A percentile compares a stretch with the other conserved stretches of the same genome.
Evolutionary conservation across 2,329 filamentous ascomycete genomes (phyloP).

Genomic region (Trichoderma atroviride): DNA sequence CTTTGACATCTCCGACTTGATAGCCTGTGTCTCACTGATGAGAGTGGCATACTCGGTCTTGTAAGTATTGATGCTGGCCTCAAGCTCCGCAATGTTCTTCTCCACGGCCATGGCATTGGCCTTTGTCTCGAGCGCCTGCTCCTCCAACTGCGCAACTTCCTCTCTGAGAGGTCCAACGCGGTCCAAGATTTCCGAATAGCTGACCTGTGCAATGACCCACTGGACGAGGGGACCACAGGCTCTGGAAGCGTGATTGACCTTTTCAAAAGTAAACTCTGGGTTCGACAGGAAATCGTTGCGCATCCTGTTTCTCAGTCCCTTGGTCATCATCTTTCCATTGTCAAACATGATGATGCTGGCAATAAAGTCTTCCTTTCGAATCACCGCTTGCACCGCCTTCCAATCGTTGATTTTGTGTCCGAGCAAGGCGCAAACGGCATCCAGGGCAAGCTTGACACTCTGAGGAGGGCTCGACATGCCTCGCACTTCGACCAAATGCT

Average conservation of each 20-base stretch:
- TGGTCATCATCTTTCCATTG: conserved; percentile 94
- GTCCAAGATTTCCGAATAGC: conserved; percentile 96
- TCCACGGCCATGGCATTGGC: conserved; percentile 91
- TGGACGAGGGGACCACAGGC: conserved; percentile 96
- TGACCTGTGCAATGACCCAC: conserved; percentile 96
- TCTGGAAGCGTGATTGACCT: conserved; percentile 93
- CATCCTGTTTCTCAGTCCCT: conserved; percentile 80
- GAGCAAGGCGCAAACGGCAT: conserved; percentile 93
- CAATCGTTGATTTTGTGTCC: conserved; percentile 88
- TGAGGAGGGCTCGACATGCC: conserved; percentile 93
- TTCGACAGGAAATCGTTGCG: conserved; percentile 88
- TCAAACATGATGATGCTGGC: conserved; percentile 97
- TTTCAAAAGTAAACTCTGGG: conserved; percentile 94
- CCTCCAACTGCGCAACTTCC: conserved; percentile 84
- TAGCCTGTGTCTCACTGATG: conserved; percentile 95
- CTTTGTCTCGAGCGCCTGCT: conserved; percentile 87
- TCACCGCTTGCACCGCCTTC: conserved; percentile 86
- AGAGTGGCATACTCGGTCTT: conserved; percentile 94
- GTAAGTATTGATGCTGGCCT: conserved; percentile 90
- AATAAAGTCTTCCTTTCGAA: conserved; percentile 95
- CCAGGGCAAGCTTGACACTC: conserved; percentile 87
- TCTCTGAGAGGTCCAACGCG: conserved; percentile 89
- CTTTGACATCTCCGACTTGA: conserved; percentile 94
- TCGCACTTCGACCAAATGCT: conserved; percentile 94
- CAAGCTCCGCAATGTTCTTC: conserved; percentile 79